These are phyloP conservation scores for Coelastrella sp. DNA, from an alignment of 139 green algal genomes.

Conservation along the genomic window DNA sequence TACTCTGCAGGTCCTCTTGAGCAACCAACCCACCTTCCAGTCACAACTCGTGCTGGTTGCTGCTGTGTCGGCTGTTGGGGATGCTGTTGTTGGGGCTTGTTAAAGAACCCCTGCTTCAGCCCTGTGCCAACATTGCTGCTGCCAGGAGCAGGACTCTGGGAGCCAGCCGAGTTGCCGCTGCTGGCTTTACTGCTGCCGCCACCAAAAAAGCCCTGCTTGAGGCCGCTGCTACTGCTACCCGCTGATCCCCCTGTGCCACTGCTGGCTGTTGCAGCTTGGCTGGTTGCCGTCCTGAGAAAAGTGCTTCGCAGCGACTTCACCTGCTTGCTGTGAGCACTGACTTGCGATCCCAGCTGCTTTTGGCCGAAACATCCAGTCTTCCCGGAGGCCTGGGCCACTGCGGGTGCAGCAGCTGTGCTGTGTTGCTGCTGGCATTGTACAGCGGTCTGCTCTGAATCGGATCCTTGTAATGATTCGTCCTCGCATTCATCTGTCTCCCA, in stretches of 20 bases:
- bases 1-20: too few species aligned
- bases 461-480: not conserved
- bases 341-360: not conserved
- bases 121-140: constrained; percentile 1
- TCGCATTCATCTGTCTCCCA: not conserved
- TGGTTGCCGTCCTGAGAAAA: not conserved
- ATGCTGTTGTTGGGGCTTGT: not conserved
- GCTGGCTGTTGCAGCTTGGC: not conserved
- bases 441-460: not conserved
- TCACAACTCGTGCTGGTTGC: not conserved
- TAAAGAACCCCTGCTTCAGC: not conserved
- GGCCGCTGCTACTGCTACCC: constrained; percentile 16
- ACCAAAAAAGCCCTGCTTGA: not conserved
- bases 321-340: not conserved
- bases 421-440: not conserved
- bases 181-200: not conserved
- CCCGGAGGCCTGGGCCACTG: not conserved
- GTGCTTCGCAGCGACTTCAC: not conserved
- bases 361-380: not conserved
- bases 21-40: too few species aligned
- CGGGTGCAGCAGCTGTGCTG: not conserved
- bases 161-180: not conserved
- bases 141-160: not conserved
- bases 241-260: not conserved
- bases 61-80: not conserved